Base-by-base conservation (phyloP, 1,284 basidiomycete genomes). In the Cystobasidium pallidum region DNA sequence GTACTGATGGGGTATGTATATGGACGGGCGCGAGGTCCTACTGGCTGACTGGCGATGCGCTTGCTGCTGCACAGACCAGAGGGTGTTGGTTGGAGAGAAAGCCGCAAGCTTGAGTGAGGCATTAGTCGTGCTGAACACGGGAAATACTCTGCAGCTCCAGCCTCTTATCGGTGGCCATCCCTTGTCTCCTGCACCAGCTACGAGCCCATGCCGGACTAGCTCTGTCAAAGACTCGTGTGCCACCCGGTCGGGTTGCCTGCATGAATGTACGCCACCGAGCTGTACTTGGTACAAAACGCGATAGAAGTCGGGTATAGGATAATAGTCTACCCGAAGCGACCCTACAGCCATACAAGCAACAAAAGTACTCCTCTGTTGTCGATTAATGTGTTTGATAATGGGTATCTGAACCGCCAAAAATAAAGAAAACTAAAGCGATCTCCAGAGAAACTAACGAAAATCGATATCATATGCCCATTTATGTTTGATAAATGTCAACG, bases 61-160 rank as follows among this genome's bases (percentile, higher is more conserved):
- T 26, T 26, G 49, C 49, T 51, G 49, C 49, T 51, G 54, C 54
- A 57, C 54, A 57, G 54, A 32, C 54, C 54, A 57, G 54, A 36
- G 26, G 15, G 51, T 15, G 32, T 57, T 57, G 54, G 54, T 57
- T 57, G 54, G 19, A 57, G 54, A 34, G 3, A 10, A 36, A 57
- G 54, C 24, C 24, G 13, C 3, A 51, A n/a, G 49, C 49, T n/a
- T n/a, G 19, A n/a, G n/a, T n/a, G n/a, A n/a, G n/a, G n/a, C n/a
- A n/a, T n/a, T n/a, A n/a, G n/a, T n/a, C n/a, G n/a, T n/a, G n/a
- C n/a, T n/a, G n/a, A n/a, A n/a, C n/a, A n/a, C n/a, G n/a, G n/a
- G n/a, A n/a, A n/a, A n/a, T n/a, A n/a, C n/a, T n/a, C n/a, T n/a
- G n/a, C n/a, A n/a, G n/a, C n/a, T n/a, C n/a, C n/a, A n/a, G n/a